A percentile compares a stretch with the other conserved stretches of the same genome.
Evolutionary conservation across 2,329 filamentous ascomycete genomes (phyloP).

Genomic region (Fusarium mangiferae): DNA sequence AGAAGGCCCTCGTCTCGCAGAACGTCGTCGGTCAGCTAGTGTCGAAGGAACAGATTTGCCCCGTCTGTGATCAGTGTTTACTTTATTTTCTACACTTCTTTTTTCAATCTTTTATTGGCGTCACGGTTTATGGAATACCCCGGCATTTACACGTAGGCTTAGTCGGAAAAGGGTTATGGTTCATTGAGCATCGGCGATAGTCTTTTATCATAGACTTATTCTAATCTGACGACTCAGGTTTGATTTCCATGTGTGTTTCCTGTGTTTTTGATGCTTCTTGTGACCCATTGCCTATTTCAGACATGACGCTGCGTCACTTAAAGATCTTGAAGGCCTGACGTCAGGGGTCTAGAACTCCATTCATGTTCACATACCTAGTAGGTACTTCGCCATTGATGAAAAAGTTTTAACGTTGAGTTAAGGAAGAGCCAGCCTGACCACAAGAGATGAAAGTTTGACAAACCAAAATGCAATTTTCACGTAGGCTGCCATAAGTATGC

Average conservation of each 20-base stretch:
- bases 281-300: conserved; percentile 4
- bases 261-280: not conserved
- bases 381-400: not conserved
- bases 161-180: conserved; percentile 16
- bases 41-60: conserved; percentile 51
- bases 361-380: not conserved
- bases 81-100: not conserved
- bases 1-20: conserved; percentile 44
- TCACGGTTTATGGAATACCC: conserved; percentile 38
- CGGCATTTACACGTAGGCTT: conserved; percentile 25
- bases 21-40: conserved; percentile 52
- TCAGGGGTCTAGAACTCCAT: not conserved
- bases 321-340: not conserved
- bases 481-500: not conserved
- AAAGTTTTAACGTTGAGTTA: not conserved
- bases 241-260: not conserved
- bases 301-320: not conserved
- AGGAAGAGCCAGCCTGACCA: not conserved
- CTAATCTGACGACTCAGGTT: conserved; percentile 2
- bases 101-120: conserved; percentile 21
- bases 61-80: conserved; percentile 44
- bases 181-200: conserved; percentile 1
- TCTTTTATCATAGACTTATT: conserved; percentile 5
- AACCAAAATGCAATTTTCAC: not conserved
- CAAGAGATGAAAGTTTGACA: not conserved